A percentile compares a stretch with the other conserved stretches of the same genome.
phyloP scores from a whole-genome alignment of 805 yeast species.

The Wickerhamomyces canadensis region DNA sequence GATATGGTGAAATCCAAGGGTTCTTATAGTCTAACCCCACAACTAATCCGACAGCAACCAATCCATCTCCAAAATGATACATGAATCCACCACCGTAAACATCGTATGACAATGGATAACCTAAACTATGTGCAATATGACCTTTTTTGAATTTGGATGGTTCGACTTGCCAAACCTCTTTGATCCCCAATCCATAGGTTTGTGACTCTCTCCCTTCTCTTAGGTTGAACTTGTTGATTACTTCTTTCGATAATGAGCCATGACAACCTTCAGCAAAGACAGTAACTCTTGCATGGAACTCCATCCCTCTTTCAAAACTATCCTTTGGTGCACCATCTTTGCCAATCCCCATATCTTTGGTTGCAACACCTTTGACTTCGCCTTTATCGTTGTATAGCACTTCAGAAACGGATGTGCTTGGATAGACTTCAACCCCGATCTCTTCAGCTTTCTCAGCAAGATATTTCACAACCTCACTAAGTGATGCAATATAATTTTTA shows the following conservation, averaged over 20 bases:
- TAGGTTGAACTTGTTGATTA: constrained; percentile 60
- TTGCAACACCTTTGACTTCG: constrained; percentile 82
- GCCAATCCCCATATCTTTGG: constrained; percentile 85
- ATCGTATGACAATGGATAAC: constrained; percentile 70
- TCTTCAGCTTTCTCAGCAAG: constrained; percentile 87
- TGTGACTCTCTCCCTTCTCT: constrained; percentile 66
- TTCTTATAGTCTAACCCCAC: constrained; percentile 91
- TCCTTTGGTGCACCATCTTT: constrained; percentile 72
- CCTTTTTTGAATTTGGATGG: constrained; percentile 81
- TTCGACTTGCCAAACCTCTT: constrained; percentile 94
- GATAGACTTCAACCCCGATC: constrained; percentile 88
- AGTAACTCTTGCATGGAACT: constrained; percentile 84
- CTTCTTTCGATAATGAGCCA: constrained; percentile 83
- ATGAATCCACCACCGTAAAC: constrained; percentile 96
- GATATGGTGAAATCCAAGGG: constrained; percentile 93
- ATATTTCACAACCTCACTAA: constrained; percentile 75
- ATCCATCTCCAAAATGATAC: constrained; percentile 92
- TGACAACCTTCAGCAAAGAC: constrained; percentile 98
- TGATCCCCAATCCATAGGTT: constrained; percentile 93
- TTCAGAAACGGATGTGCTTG: constrained; percentile 83
- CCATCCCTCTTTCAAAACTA: constrained; percentile 95
- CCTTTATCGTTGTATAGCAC: constrained; percentile 58
- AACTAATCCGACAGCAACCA: constrained; percentile 91
- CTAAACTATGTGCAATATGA: constrained; percentile 79
- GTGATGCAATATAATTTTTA: constrained; percentile 78